phyloP scores from a whole-genome alignment of 306 rosid genomes.

The Ammopiptanthus mongolicus region DNA sequence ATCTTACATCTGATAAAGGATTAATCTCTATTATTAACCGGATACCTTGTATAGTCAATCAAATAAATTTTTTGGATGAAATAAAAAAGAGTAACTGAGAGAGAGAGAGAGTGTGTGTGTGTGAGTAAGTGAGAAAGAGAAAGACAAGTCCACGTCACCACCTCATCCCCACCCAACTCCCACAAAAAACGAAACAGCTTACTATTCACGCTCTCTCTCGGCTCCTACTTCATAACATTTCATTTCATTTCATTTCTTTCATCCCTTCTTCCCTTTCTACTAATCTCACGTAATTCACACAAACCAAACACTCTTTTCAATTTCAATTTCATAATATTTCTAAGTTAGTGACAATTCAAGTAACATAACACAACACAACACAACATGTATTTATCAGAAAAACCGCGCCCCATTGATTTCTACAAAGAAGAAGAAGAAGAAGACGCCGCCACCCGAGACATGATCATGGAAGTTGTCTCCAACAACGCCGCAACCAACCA shows the following conservation, averaged over 20 bases:
- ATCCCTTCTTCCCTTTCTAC: no score
- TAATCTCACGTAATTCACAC: no score
- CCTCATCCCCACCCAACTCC: background rate
- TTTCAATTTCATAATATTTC: background rate
- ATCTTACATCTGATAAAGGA: no score
- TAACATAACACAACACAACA: background rate
- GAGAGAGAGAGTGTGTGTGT: no score
- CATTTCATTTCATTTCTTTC: no score
- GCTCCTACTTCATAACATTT: no score
- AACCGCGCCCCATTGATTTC: conserved; percentile 69
- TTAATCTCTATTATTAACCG: no score
- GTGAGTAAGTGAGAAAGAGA: background rate
- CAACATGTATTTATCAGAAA: conserved; percentile 66
- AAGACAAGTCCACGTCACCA: background rate
- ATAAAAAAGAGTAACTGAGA: no score
- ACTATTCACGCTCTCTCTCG: background rate
- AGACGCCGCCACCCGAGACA: conserved; percentile 44
- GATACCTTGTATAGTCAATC: no score
- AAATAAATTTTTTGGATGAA: no score
- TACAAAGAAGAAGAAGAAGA: conserved; percentile 46
- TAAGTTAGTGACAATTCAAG: no score
- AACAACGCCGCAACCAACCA: conserved; percentile 34
- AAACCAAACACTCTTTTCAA: background rate
- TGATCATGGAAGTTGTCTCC: conserved; percentile 73
- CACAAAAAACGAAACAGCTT: background rate